phyloP scores from a whole-genome alignment of 331 rosid genomes.

The Ulmus americana region DNA sequence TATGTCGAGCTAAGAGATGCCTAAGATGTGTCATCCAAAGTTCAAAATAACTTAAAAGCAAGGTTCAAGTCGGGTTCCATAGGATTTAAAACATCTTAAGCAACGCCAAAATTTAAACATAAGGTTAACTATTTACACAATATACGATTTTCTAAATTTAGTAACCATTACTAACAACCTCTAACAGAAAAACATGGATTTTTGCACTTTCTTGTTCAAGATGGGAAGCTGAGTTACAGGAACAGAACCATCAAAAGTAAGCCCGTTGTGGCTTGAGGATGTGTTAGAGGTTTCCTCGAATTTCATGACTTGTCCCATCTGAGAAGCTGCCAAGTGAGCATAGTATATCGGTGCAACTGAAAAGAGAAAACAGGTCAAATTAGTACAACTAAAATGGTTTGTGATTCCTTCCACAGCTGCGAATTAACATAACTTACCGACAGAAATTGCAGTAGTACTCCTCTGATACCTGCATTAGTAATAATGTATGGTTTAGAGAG shows the following conservation, averaged over 20 bases:
- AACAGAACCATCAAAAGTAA: conserved; percentile 45
- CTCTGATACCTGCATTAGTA: conserved; percentile 65
- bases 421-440: conserved; percentile 38
- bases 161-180: conserved; percentile 3
- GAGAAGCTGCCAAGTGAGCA: conserved; percentile 48
- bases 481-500: background rate
- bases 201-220: conserved; percentile 45
- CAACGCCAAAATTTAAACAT: too few relatives aligned
- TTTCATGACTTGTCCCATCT: conserved; percentile 39
- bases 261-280: conserved; percentile 67
- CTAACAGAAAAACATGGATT: conserved; percentile 82
- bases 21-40: too few relatives aligned
- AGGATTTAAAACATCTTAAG: too few relatives aligned
- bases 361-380: background rate
- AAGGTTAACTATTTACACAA: too few relatives aligned
- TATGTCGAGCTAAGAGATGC: too few relatives aligned
- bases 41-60: too few relatives aligned
- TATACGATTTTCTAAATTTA: too few relatives aligned
- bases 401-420: background rate
- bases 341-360: conserved; percentile 86
- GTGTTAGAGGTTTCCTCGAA: conserved; percentile 61
- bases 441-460: conserved; percentile 94
- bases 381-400: background rate
- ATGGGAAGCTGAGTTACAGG: conserved; percentile 75
- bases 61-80: too few relatives aligned